Percentiles rank a stretch among this genome's conserved stretches.
Evolutionary conservation across 2,329 filamentous ascomycete genomes (phyloP).

Genomic region (Fusarium sp.): DNA sequence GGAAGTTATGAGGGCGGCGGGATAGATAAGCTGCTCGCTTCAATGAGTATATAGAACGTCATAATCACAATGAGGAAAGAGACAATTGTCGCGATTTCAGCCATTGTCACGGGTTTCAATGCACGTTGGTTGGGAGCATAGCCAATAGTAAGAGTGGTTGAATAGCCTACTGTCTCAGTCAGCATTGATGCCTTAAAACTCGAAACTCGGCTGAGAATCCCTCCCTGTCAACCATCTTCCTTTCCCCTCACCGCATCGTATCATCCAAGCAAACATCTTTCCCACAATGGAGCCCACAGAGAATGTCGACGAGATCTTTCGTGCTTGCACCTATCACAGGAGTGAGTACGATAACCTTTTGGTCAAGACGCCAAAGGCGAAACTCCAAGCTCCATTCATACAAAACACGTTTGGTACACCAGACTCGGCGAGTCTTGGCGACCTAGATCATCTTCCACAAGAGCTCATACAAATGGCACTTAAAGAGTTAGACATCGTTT

Average conservation of each 20-base stretch:
- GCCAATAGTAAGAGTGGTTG: background rate
- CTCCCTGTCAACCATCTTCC: background rate
- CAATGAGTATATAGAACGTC: background rate
- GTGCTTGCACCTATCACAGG: constrained; percentile 20
- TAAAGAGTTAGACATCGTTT: constrained; percentile 6
- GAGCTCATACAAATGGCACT: constrained; percentile 16
- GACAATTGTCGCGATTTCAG: background rate
- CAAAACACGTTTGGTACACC: background rate
- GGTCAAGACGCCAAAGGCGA: background rate
- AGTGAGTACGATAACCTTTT: constrained; percentile 17
- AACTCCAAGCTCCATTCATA: constrained; percentile 18
- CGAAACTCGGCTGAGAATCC: background rate
- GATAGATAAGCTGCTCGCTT: constrained; percentile 13
- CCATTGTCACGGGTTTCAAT: background rate
- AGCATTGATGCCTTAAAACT: constrained; percentile 3
- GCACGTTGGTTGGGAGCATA: background rate
- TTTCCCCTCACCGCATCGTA: background rate
- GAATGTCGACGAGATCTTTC: background rate
- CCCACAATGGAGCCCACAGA: background rate
- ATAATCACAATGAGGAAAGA: background rate
- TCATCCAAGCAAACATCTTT: background rate
- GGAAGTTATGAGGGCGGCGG: constrained; percentile 1
- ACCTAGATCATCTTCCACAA: background rate
- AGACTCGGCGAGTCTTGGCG: background rate
- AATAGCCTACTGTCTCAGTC: background rate